These are phyloP conservation scores for Dactylellina cionopaga DNA, from an alignment of 2,329 filamentous ascomycete genomes.

Conservation along the genomic window DNA sequence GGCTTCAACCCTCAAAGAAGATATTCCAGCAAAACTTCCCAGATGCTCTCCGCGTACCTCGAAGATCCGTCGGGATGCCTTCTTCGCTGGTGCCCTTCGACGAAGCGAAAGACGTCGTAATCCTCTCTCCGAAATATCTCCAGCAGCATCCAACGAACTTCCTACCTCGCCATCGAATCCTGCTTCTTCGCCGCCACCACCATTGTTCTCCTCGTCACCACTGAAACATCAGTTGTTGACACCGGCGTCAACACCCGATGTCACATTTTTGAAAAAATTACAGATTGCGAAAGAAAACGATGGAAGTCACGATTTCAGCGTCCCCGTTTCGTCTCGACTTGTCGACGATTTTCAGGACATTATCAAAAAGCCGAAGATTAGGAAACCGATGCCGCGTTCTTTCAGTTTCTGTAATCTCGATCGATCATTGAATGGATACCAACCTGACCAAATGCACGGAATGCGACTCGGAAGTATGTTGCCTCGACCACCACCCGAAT, in stretches of 20 bases:
- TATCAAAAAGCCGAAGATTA: slow-evolving; percentile 30
- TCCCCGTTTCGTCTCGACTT: slow-evolving; percentile 16
- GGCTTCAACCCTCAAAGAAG: slow-evolving; percentile 36
- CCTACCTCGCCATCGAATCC: slow-evolving; percentile 21
- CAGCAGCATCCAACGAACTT: slow-evolving; percentile 36
- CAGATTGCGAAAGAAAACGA: slow-evolving; percentile 26
- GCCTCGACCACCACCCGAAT: not conserved
- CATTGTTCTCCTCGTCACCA: slow-evolving; percentile 45
- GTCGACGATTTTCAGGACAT: slow-evolving; percentile 49
- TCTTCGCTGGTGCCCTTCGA: slow-evolving; percentile 47
- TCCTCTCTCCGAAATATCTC: slow-evolving; percentile 39
- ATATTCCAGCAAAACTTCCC: slow-evolving; percentile 41
- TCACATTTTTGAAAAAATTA: slow-evolving; percentile 49
- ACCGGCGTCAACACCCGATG: slow-evolving; percentile 43
- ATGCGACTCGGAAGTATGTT: slow-evolving; percentile 38
- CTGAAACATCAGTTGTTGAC: slow-evolving; percentile 42
- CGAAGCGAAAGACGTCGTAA: slow-evolving; percentile 25
- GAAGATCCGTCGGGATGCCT: slow-evolving; percentile 46
- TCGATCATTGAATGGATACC: slow-evolving; percentile 36
- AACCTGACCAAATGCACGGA: slow-evolving; percentile 33
- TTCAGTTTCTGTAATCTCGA: slow-evolving; percentile 44
- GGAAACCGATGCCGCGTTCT: slow-evolving; percentile 42
- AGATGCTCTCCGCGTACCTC: slow-evolving; percentile 49
- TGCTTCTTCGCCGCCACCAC: slow-evolving; percentile 26
- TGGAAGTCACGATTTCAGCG: slow-evolving; percentile 1